phyloP scores from a whole-genome alignment of 2,329 filamentous ascomycete genomes.

The Cladosporium sp. region DNA sequence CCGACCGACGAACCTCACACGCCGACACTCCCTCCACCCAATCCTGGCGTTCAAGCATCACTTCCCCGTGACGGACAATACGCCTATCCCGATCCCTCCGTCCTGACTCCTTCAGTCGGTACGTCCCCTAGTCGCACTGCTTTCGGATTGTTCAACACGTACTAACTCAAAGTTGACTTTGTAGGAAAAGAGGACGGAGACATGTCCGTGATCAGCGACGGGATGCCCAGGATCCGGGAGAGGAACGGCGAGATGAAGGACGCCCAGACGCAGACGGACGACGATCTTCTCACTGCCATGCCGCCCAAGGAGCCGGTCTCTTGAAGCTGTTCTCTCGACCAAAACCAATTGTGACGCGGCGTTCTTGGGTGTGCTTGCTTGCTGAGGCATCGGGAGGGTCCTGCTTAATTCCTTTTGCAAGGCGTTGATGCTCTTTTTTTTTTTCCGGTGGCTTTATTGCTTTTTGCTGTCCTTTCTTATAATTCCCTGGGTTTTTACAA shows the following conservation, averaged over 20 bases:
- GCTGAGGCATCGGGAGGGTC: background rate
- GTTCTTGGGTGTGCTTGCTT: background rate
- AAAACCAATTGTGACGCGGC: background rate
- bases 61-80: constrained; percentile 21
- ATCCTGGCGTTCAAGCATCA: constrained; percentile 25
- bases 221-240: constrained; percentile 4
- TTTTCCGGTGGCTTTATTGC: constrained; percentile 3
- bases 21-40: constrained; percentile 44
- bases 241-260: constrained; percentile 20
- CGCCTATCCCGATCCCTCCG: constrained; percentile 36
- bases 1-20: constrained; percentile 45
- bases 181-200: constrained; percentile 1
- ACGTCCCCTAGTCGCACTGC: background rate
- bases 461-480: background rate
- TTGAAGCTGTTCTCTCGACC: background rate
- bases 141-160: background rate
- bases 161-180: constrained; percentile 1
- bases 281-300: background rate
- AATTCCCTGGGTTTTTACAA: too few relatives aligned
- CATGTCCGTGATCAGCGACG: constrained; percentile 8
- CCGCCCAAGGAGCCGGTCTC: constrained; percentile 5
- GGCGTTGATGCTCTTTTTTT: constrained; percentile 2
- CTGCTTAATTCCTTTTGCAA: background rate
- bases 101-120: constrained; percentile 11
- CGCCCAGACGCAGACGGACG: constrained; percentile 28